Conservation (phyloP, 2,329 filamentous ascomycete species). For the Colletotrichum tofieldiae region DNA sequence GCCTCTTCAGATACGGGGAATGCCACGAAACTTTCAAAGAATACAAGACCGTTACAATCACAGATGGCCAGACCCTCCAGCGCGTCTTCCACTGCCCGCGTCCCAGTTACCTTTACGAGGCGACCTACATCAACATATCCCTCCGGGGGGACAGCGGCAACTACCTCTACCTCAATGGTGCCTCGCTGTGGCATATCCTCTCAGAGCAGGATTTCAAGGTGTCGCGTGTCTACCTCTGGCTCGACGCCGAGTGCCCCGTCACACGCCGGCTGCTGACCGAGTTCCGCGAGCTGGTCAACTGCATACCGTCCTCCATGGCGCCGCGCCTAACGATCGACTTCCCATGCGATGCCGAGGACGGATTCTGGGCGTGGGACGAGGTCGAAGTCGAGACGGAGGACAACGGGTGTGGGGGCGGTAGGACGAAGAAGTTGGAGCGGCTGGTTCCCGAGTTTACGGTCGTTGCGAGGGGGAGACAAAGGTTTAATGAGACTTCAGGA, state of each 20-base stretch:
- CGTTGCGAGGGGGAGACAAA: slow-evolving; percentile 38
- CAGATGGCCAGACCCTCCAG: slow-evolving; percentile 35
- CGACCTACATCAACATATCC: slow-evolving; percentile 38
- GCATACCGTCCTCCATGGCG: slow-evolving; percentile 15
- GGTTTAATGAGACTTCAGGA: slow-evolving; percentile 31
- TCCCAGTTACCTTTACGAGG: background rate
- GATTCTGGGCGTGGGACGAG: slow-evolving; percentile 43
- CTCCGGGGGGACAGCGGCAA: slow-evolving; percentile 41
- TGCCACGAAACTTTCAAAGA: slow-evolving; percentile 27
- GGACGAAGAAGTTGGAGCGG: background rate
- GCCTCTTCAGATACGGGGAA: slow-evolving; percentile 33
- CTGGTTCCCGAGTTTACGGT: slow-evolving; percentile 28
- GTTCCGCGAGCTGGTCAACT: slow-evolving; percentile 34
- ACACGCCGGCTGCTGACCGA: slow-evolving; percentile 42
- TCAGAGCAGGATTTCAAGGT: background rate
- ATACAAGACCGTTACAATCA: slow-evolving; percentile 37
- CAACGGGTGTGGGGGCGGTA: background rate
- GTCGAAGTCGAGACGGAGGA: background rate
- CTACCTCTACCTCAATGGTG: slow-evolving; percentile 40
- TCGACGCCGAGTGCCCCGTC: slow-evolving; percentile 42
- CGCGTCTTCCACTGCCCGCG: slow-evolving; percentile 26
- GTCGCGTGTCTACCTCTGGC: slow-evolving; percentile 38
- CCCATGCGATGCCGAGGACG: slow-evolving; percentile 39
- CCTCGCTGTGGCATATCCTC: slow-evolving; percentile 32
- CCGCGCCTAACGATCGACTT: slow-evolving; percentile 28